These are phyloP conservation scores for Suillus ampliporus DNA, from an alignment of 768 basidiomycete genomes.

Conservation along the genomic window DNA sequence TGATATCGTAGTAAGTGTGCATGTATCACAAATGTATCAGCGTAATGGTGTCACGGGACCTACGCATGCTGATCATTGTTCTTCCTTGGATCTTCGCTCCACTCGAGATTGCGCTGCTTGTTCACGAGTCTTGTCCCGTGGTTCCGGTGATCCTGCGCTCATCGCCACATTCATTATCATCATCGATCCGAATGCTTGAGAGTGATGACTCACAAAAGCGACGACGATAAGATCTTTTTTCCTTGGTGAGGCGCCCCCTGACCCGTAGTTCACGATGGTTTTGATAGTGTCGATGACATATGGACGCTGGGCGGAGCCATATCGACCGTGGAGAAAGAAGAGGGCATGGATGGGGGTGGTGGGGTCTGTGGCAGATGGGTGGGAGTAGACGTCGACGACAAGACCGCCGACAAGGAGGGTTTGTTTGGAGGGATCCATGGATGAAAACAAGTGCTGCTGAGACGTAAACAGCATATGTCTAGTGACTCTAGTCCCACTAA, in stretches of 20 bases:
- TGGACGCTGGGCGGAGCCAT: not conserved
- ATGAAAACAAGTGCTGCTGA: too few species aligned
- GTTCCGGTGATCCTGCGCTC: conserved; percentile 37
- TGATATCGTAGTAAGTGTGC: conserved; percentile 11
- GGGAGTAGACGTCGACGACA: conserved; percentile 29
- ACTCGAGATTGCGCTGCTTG: conserved; percentile 29
- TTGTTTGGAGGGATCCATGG: too few species aligned
- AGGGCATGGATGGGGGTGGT: conserved; percentile 31
- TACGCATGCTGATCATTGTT: conserved; percentile 36
- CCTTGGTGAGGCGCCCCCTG: conserved; percentile 12
- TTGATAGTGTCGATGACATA: conserved; percentile 23
- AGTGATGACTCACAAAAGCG: conserved; percentile 28
- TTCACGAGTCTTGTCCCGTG: conserved; percentile 35
- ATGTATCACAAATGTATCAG: too few species aligned
- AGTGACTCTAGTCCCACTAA: too few species aligned
- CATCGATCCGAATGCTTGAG: too few species aligned
- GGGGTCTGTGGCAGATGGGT: conserved; percentile 20
- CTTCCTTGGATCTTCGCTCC: conserved; percentile 28
- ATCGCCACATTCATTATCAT: too few species aligned
- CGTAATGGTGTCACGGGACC: conserved; percentile 13
- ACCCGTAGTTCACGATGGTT: conserved; percentile 25
- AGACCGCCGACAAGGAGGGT: conserved; percentile 33
- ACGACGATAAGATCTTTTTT: conserved; percentile 35
- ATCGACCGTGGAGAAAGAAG: conserved; percentile 37
- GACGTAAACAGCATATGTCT: too few species aligned